A percentile compares a stretch with the other conserved stretches of the same genome.
phyloP scores from a whole-genome alignment of 2,329 filamentous ascomycete genomes.

The Apiospora koreana region DNA sequence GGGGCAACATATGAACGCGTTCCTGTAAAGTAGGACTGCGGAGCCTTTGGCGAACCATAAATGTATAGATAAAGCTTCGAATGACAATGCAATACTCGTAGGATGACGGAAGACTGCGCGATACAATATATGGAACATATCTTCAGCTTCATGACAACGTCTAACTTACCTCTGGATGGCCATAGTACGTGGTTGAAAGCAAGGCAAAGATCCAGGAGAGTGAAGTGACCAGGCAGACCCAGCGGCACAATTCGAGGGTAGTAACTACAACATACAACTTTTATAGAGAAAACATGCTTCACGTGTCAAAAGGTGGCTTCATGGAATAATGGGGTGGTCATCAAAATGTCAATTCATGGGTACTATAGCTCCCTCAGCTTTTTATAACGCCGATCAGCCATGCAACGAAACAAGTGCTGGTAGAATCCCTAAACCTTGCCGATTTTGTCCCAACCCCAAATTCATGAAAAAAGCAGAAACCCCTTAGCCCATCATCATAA shows the following conservation, averaged over 20 bases:
- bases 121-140: neutral
- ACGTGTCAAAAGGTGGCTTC: neutral
- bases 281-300: neutral
- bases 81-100: neutral
- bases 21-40: neutral
- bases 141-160: neutral
- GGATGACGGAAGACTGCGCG: neutral
- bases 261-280: constrained; percentile 4
- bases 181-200: too few species aligned
- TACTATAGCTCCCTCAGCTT: constrained; percentile 29
- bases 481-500: constrained; percentile 21
- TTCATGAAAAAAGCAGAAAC: constrained; percentile 26
- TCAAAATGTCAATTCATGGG: constrained; percentile 37
- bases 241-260: neutral
- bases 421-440: constrained; percentile 27
- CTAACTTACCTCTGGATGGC: neutral
- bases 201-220: neutral
- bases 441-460: constrained; percentile 17
- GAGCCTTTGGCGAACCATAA: too few species aligned
- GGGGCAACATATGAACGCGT: neutral
- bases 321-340: constrained; percentile 24
- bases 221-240: too few species aligned
- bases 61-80: neutral
- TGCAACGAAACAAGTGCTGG: constrained; percentile 30
- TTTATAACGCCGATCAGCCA: constrained; percentile 33